These are phyloP conservation scores for Agaricus subrufescens DNA, from an alignment of 768 basidiomycete species.

Conservation along the genomic window DNA sequence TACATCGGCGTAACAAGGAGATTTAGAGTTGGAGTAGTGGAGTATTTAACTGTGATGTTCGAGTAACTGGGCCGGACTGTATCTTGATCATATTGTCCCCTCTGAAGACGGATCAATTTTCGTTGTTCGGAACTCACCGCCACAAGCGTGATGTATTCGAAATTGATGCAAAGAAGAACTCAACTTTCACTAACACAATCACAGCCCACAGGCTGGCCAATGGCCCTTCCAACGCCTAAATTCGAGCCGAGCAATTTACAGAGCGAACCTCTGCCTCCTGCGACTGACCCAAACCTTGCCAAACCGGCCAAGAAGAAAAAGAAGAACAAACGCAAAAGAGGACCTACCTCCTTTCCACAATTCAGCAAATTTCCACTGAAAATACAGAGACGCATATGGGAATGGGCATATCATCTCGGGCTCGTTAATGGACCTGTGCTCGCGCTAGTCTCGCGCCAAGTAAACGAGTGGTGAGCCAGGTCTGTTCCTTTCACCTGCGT, in stretches of 20 bases:
- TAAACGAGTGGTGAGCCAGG: background rate
- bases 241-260: too few relatives aligned
- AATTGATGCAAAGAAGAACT: too few relatives aligned
- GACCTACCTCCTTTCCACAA: background rate
- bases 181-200: background rate
- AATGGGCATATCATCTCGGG: background rate
- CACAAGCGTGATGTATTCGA: too few relatives aligned
- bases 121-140: too few relatives aligned
- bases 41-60: background rate
- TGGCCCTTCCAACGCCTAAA: background rate
- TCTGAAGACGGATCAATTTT: too few relatives aligned
- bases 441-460: background rate
- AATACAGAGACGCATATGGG: background rate
- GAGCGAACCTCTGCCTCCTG: background rate
- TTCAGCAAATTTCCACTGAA: background rate
- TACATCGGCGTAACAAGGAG: background rate
- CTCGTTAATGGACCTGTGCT: background rate
- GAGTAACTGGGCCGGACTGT: too few relatives aligned
- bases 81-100: too few relatives aligned
- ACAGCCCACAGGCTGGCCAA: background rate
- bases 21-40: background rate
- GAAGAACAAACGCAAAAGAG: conserved; percentile 1
- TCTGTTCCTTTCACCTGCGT: background rate
- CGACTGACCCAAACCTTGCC: background rate
- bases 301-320: background rate